Conservation (phyloP, 495 filamentous ascomycete species). For the Penicillium chermesinum region DNA sequence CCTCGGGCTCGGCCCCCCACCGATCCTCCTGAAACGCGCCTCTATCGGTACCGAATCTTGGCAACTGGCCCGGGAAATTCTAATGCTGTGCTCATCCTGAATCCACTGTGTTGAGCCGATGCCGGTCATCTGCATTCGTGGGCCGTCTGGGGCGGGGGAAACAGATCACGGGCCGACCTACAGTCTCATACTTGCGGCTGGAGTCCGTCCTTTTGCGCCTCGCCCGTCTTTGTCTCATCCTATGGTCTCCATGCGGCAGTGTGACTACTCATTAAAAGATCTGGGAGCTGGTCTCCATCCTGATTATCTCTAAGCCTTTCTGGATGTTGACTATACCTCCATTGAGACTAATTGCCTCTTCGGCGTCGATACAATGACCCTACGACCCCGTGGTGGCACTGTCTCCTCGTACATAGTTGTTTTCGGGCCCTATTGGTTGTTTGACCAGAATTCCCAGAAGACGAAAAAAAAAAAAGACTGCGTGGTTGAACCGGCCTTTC, state of each 20-base stretch:
- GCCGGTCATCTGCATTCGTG: neutral
- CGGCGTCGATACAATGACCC: neutral
- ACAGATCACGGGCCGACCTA: too few relatives aligned
- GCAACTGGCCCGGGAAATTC: neutral
- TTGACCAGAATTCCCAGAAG: constrained; percentile 16
- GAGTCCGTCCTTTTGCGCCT: too few relatives aligned
- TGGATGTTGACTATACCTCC: neutral
- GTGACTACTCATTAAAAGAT: too few relatives aligned
- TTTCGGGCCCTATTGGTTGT: constrained; percentile 14
- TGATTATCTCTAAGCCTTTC: too few relatives aligned
- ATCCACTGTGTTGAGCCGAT: neutral
- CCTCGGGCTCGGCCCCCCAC: neutral
- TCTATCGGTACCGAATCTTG: neutral
- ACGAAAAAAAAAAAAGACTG: constrained; percentile 10
- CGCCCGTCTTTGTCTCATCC: too few relatives aligned
- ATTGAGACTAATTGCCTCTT: neutral
- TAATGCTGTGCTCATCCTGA: neutral
- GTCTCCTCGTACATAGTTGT: constrained; percentile 24
- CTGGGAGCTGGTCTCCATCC: too few relatives aligned
- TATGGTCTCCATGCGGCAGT: too few relatives aligned
- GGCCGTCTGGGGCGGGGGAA: too few relatives aligned
- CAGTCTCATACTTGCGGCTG: too few relatives aligned
- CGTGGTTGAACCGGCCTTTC: neutral
- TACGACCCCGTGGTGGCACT: neutral
- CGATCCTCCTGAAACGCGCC: neutral